Evolutionary conservation across 768 basidiomycete species (phyloP), one percentile per base, ranked within the genome.

Genomic region (Sutorius australiensis): DNA sequence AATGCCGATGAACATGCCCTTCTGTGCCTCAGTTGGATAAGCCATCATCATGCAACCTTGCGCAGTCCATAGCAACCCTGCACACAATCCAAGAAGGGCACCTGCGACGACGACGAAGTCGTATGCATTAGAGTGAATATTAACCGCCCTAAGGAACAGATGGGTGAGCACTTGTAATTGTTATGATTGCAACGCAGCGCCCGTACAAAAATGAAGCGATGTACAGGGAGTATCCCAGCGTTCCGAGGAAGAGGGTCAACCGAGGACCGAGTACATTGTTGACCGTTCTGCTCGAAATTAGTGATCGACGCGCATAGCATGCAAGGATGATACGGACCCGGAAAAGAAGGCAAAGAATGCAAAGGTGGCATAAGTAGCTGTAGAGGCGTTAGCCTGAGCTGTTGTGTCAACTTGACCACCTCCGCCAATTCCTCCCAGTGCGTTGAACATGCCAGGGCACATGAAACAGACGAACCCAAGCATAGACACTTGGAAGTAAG

Each of bases 31-130:
- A 0, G 87, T 89, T 0, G 89, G 87, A 67, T 92, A 92, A 5
- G 87, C 81, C 68, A 93, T 71, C 83, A 92, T 91, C 54, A 92
- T 72, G 16, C 82, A 84, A n/a, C 89, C 91, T 62, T 92, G 89
- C 0, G 89, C 87, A 0, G 89, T 86, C 90, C 90, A 92, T 8
- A 92, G 72, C 40, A 92, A 63, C 14, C 76, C 80, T 13, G 80
- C 89, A 61, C 85, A 88, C 45, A 89, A 56, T 16, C 90, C 90
- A 16, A 91, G 81, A 50, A 88, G 62, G 36, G 85, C 84, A 17
- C 89, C 90, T 3, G 87, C 77, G 16, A 74, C 80, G 57, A 92
- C 81, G 40, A 87, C 81, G 64, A 91, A 92, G 30, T 72, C 73
- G 32, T 77, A 76, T 9, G 82, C 81, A 19, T 73, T 63, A 8